A percentile compares a stretch with the other conserved stretches of the same genome.
Evolutionary conservation across 257 asterid species (phyloP).

Genomic region (Solanum medicagineum): DNA sequence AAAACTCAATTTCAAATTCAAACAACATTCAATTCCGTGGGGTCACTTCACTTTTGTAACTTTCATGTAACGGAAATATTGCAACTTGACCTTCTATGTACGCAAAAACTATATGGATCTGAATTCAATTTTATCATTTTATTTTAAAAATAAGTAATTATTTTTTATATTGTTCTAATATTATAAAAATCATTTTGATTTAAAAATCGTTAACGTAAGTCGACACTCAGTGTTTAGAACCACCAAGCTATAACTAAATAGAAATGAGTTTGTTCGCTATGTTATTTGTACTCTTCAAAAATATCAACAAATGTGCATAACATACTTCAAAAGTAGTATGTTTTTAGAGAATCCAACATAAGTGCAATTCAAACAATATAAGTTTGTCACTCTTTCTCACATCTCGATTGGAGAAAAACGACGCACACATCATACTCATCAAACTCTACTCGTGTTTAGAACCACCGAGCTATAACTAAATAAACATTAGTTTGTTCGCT

Average conservation of each 20-base stretch:
- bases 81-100: background rate
- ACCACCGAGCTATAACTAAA: background rate
- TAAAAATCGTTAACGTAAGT: background rate
- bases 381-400: background rate
- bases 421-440: background rate
- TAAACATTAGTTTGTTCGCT: background rate
- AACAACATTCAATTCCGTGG: background rate
- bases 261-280: background rate
- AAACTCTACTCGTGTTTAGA: background rate
- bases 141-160: background rate
- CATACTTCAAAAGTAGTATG: too few relatives aligned
- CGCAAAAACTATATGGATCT: too few relatives aligned
- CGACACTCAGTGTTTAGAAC: background rate
- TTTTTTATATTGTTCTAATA: too few relatives aligned
- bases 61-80: background rate
- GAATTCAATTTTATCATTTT: background rate
- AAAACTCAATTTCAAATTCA: background rate
- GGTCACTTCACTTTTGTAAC: background rate
- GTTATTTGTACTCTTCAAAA: too few relatives aligned
- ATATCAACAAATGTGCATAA: too few relatives aligned
- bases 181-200: background rate
- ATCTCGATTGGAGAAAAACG: background rate
- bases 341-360: too few relatives aligned
- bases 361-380: too few relatives aligned
- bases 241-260: background rate